Percentiles rank a stretch among this genome's conserved stretches.
Conservation (phyloP, 306 rosid species). For the Castanospermum australe region DNA sequence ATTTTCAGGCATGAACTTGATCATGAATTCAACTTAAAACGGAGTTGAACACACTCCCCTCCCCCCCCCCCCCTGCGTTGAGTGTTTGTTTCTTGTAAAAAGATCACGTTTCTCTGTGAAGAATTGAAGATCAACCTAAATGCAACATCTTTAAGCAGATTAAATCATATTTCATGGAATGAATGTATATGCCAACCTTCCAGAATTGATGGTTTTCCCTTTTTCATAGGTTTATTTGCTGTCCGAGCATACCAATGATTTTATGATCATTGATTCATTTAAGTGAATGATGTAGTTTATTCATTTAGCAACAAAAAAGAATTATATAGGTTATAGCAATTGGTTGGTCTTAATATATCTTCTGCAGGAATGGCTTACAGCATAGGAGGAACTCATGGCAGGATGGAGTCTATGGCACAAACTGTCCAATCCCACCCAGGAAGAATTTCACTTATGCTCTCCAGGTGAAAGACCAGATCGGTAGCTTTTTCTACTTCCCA, state of each 20-base stretch:
- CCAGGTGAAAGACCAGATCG: slow-evolving; percentile 53
- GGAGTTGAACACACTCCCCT: not conserved
- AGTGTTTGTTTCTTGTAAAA: not conserved
- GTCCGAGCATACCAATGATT: not conserved
- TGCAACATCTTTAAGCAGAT: not conserved
- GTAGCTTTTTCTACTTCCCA: slow-evolving; percentile 54
- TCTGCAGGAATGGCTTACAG: slow-evolving; percentile 84
- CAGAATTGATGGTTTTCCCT: not conserved
- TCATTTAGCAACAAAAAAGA: not conserved
- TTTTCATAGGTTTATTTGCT: not conserved
- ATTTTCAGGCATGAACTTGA: not conserved
- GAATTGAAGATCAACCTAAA: not conserved
- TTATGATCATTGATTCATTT: not conserved
- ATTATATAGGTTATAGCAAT: not conserved
- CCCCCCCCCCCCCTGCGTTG: too few relatives aligned
- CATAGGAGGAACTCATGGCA: slow-evolving; percentile 94
- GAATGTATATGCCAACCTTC: not conserved
- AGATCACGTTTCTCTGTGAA: not conserved
- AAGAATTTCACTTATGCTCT: slow-evolving; percentile 48
- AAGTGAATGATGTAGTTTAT: not conserved
- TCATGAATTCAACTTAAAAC: not conserved
- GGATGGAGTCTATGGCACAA: slow-evolving; percentile 49
- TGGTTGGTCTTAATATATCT: not conserved
- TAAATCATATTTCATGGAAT: not conserved
- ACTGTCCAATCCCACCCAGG: slow-evolving; percentile 43